Conservation (phyloP, 2,329 filamentous ascomycete genomes). For the Thielaviopsis cerberus region DNA sequence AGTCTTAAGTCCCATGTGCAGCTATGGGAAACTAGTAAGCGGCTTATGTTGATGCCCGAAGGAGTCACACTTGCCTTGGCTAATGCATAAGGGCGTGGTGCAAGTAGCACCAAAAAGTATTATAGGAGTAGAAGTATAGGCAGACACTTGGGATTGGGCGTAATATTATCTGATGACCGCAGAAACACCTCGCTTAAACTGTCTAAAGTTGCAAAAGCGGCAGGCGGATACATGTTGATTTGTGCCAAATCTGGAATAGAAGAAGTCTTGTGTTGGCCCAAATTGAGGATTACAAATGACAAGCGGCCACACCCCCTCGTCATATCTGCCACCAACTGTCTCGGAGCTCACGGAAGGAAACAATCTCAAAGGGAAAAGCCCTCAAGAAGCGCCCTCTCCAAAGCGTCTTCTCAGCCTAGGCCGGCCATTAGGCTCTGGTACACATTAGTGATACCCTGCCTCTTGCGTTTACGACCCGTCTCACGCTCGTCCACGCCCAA, state of each 20-base stretch:
- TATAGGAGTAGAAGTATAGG: neutral
- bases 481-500: constrained; percentile 23
- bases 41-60: neutral
- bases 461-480: constrained; percentile 37
- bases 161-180: neutral
- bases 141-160: neutral
- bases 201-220: neutral
- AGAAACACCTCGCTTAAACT: neutral
- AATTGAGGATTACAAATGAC: neutral
- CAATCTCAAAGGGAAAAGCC: too few species aligned
- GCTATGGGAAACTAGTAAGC: neutral
- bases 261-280: neutral
- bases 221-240: neutral
- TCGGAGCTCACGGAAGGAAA: neutral
- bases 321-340: neutral
- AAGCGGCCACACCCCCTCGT: neutral
- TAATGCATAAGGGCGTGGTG: neutral
- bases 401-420: too few species aligned
- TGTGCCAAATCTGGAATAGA: neutral
- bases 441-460: constrained; percentile 61
- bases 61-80: neutral
- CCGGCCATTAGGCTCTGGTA: constrained; percentile 50
- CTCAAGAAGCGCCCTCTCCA: too few species aligned
- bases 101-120: neutral
- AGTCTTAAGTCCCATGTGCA: neutral